A percentile compares a stretch with the other conserved stretches of the same genome.
phyloP scores from a whole-genome alignment of 306 rosid species.

The Medicago lupulina region DNA sequence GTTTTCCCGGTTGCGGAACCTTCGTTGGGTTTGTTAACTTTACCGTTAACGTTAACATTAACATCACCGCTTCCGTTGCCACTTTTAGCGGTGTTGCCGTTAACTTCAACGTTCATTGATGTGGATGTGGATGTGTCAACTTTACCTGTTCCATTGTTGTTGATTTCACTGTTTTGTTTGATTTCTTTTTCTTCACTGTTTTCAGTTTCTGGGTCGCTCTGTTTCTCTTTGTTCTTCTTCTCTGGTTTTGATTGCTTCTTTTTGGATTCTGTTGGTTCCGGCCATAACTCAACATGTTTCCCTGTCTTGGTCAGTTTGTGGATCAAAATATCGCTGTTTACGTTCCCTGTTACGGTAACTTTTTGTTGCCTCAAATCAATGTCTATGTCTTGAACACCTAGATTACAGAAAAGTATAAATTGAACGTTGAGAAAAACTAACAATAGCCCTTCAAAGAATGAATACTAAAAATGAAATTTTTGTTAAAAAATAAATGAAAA shows the following conservation, averaged over 20 bases:
- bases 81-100: conserved; percentile 5
- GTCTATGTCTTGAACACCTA: conserved; percentile 67
- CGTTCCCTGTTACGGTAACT: conserved; percentile 65
- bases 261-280: conserved; percentile 48
- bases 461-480: too few relatives aligned
- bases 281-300: conserved; percentile 86
- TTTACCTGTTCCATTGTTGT: conserved; percentile 50
- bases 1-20: conserved; percentile 46
- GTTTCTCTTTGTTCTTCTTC: conserved; percentile 50
- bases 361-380: conserved; percentile 76
- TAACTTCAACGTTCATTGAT: conserved; percentile 34
- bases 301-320: conserved; percentile 54
- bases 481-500: not conserved
- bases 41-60: not conserved
- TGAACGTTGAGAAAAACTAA: not conserved
- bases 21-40: conserved; percentile 28
- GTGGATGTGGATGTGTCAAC: conserved; percentile 46
- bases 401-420: not conserved
- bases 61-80: conserved; percentile 22
- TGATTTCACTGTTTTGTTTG: conserved; percentile 43
- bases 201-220: conserved; percentile 48
- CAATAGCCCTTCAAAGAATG: too few relatives aligned
- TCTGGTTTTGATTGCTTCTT: conserved; percentile 49
- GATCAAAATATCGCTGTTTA: conserved; percentile 58
- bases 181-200: conserved; percentile 29